These are phyloP conservation scores for Ricinus communis DNA, from an alignment of 345 rosid species.

Conservation along the genomic window DNA sequence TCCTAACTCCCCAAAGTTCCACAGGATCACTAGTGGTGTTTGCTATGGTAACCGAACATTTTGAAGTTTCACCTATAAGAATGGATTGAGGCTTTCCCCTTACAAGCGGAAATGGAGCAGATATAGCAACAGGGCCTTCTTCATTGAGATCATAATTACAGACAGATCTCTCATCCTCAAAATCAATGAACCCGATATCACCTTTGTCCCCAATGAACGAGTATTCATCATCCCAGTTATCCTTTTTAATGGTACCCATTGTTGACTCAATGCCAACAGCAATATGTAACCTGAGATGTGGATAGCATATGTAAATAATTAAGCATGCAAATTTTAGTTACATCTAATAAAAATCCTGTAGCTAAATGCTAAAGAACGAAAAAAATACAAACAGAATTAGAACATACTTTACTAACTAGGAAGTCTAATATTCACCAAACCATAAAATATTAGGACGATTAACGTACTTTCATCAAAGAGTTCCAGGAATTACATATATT, in stretches of 20 bases:
- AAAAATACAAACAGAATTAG: not conserved
- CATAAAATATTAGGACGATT: too few relatives aligned
- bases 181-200: slow-evolving; percentile 68
- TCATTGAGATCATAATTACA: slow-evolving; percentile 41
- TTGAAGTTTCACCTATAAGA: slow-evolving; percentile 49
- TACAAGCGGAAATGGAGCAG: slow-evolving; percentile 64
- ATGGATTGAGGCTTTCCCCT: slow-evolving; percentile 63
- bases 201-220: slow-evolving; percentile 68
- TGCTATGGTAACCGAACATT: slow-evolving; percentile 48
- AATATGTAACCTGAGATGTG: slow-evolving; percentile 6
- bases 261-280: not conserved
- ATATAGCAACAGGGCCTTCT: slow-evolving; percentile 55
- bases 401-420: too few relatives aligned
- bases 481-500: too few relatives aligned
- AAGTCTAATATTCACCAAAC: too few relatives aligned
- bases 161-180: slow-evolving; percentile 49
- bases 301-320: not conserved
- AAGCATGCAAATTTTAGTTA: not conserved
- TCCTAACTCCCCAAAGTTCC: slow-evolving; percentile 62
- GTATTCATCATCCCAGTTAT: slow-evolving; percentile 58
- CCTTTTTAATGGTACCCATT: slow-evolving; percentile 51
- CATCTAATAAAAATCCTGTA: not conserved
- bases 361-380: not conserved
- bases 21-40: slow-evolving; percentile 56
- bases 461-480: too few relatives aligned